Conservation (phyloP, 2,329 filamentous ascomycete genomes). For the Lasiodiplodia citricola region DNA sequence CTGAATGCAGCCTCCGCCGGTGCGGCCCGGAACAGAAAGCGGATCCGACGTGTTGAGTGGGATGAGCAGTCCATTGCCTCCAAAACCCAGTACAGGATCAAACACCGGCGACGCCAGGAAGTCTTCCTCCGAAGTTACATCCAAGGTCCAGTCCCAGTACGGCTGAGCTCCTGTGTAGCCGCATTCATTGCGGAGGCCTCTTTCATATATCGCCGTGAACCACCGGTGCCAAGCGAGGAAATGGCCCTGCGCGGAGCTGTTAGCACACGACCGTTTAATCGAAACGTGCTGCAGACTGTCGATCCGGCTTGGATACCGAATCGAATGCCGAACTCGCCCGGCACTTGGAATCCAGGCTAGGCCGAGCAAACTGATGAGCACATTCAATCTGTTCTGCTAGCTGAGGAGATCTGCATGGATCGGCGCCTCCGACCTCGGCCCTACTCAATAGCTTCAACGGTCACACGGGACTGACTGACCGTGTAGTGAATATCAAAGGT, state of each 20-base stretch:
- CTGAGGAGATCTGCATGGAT: background rate
- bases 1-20: slow-evolving; percentile 61
- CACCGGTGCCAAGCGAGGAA: slow-evolving; percentile 21
- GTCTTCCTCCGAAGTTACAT: background rate
- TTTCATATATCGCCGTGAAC: slow-evolving; percentile 12
- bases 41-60: background rate
- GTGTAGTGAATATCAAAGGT: slow-evolving; percentile 13
- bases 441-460: background rate
- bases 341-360: background rate
- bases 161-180: slow-evolving; percentile 18
- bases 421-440: background rate
- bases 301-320: background rate
- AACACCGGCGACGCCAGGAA: slow-evolving; percentile 22
- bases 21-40: background rate
- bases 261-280: background rate
- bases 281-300: background rate
- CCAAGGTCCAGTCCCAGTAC: slow-evolving; percentile 27
- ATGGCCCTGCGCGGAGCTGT: background rate
- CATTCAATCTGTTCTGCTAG: no score
- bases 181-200: slow-evolving; percentile 11
- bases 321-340: slow-evolving; percentile 4
- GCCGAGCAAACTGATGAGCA: background rate
- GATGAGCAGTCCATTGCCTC: slow-evolving; percentile 21
- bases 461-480: background rate
- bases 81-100: slow-evolving; percentile 24